Evolutionary conservation across 2,329 filamentous ascomycete species (phyloP).

Genomic region (Helicocarpus griseus): DNA sequence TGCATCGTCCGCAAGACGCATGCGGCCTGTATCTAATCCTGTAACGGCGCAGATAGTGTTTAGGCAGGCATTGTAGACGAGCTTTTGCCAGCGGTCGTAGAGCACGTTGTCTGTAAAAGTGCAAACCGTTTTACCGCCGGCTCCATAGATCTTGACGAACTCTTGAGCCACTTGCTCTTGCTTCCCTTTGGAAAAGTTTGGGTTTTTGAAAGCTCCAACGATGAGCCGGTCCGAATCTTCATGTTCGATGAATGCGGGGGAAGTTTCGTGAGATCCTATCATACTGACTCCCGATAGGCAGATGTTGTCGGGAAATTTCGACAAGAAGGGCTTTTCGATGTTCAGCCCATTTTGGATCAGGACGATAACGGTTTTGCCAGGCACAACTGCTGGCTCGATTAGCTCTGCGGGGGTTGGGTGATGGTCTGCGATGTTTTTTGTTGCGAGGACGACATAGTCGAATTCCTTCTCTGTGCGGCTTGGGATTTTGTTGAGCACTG

Average conservation of each 20-base stretch:
- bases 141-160: not conserved
- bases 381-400: not conserved
- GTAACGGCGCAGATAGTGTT: not conserved
- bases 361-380: not conserved
- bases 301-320: not conserved
- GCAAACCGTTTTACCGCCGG: not conserved
- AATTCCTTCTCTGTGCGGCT: not conserved
- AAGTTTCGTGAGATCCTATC: not conserved
- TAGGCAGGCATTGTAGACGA: not conserved
- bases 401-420: not conserved
- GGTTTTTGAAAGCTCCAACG: not conserved
- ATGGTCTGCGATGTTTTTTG: constrained; percentile 1
- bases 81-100: not conserved
- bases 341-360: not conserved
- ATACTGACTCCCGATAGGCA: not conserved
- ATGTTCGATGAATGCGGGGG: not conserved
- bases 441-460: not conserved
- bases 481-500: not conserved
- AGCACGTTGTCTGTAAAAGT: not conserved
- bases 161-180: not conserved
- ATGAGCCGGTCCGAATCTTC: not conserved
- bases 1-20: not conserved
- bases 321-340: not conserved
- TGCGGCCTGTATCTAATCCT: not conserved
- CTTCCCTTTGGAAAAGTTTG: not conserved